A percentile compares a stretch with the other conserved stretches of the same genome.
Conservation (phyloP, 2,329 filamentous ascomycete genomes). For the Phyllosticta citribraziliensis region DNA sequence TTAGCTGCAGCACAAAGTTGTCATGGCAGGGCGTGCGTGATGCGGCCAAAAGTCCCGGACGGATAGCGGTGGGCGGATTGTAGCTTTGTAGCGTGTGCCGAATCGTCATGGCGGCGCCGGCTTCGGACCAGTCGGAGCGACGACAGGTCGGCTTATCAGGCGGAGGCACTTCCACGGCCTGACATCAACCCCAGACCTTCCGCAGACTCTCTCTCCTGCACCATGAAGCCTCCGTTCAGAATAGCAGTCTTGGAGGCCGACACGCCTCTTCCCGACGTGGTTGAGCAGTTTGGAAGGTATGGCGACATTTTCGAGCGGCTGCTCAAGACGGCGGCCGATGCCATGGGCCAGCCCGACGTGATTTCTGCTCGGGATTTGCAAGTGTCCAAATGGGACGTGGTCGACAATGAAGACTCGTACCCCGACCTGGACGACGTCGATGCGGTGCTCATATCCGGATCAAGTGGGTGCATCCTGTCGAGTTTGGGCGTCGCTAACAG, state of each 20-base stretch:
- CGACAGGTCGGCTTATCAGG: too few relatives aligned
- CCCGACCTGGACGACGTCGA: conserved; percentile 67
- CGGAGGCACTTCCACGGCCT: background rate
- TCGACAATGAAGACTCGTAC: conserved; percentile 55
- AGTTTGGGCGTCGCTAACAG: background rate
- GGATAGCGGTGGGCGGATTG: too few relatives aligned
- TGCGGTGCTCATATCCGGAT: conserved; percentile 72
- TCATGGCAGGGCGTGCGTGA: background rate
- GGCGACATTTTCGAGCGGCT: conserved; percentile 49
- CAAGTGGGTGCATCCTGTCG: conserved; percentile 36
- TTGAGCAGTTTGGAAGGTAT: conserved; percentile 61
- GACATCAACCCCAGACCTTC: background rate
- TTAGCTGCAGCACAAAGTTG: background rate
- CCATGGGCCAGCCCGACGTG: conserved; percentile 30
- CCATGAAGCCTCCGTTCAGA: conserved; percentile 43
- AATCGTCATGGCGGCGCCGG: too few relatives aligned
- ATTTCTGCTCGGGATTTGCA: conserved; percentile 36
- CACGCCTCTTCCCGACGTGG: conserved; percentile 56
- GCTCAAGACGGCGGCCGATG: conserved; percentile 42
- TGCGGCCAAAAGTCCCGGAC: background rate
- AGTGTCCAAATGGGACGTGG: conserved; percentile 61
- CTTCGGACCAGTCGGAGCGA: too few relatives aligned
- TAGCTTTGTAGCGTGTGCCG: too few relatives aligned
- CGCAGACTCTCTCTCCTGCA: background rate
- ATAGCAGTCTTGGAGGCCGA: conserved; percentile 88